These are phyloP conservation scores for Trypanosomatidae sp. DNA, from an alignment of 208 protist species.

Conservation along the genomic window DNA sequence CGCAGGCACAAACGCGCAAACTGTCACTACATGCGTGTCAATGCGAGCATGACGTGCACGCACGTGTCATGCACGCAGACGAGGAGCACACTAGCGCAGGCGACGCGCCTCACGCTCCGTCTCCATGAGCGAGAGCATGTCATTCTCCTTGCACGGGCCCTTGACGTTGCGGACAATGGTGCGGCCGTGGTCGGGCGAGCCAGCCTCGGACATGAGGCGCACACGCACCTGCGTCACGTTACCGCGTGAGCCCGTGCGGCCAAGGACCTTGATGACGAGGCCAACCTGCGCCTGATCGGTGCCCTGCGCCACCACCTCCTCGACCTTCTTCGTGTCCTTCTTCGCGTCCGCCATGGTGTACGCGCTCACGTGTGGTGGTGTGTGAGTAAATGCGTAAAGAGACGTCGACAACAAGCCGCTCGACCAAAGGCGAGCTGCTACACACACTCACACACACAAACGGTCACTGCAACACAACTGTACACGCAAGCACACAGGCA, in stretches of 20 bases:
- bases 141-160: constrained; percentile 96
- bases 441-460: no score
- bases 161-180: constrained; percentile 99
- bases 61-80: no score
- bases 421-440: no score
- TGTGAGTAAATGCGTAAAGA: no score
- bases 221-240: constrained; percentile 98
- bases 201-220: constrained; percentile 87
- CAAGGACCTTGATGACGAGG: constrained; percentile 96
- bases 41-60: no score
- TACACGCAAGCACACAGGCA: no score
- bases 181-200: constrained; percentile 83
- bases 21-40: no score
- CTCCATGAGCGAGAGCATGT: constrained; percentile 99
- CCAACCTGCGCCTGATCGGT: constrained; percentile 88
- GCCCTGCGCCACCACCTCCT: constrained; percentile 59
- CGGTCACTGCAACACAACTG: no score
- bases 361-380: no score
- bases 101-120: constrained; percentile 99
- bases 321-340: constrained; percentile 82
- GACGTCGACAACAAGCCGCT: no score
- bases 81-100: no score
- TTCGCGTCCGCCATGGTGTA: constrained; percentile 59
- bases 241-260: constrained; percentile 98
- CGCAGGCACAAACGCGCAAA: no score